Evolutionary conservation across 2,329 filamentous ascomycete species (phyloP).

Genomic region (Neofusicoccum sp.): DNA sequence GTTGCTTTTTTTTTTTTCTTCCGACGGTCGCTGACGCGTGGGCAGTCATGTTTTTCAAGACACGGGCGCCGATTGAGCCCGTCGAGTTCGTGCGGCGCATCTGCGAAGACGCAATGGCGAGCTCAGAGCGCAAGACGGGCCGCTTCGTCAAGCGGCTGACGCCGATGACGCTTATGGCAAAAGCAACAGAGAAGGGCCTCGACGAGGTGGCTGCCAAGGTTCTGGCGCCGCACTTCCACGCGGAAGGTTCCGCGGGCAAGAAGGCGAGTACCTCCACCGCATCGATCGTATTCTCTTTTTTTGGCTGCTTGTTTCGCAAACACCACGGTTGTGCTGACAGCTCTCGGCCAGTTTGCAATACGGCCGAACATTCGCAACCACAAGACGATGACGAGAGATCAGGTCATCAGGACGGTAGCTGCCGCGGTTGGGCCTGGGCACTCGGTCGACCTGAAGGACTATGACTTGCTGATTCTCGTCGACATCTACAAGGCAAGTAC

Average conservation of each 20-base stretch:
- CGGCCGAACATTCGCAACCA: slow-evolving; percentile 77
- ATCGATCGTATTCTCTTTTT: neutral
- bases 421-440: slow-evolving; percentile 66
- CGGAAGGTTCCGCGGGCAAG: slow-evolving; percentile 48
- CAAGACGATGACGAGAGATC: slow-evolving; percentile 66
- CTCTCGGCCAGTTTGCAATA: slow-evolving; percentile 72
- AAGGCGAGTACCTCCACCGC: slow-evolving; percentile 50
- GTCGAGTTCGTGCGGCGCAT: slow-evolving; percentile 62
- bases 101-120: slow-evolving; percentile 58
- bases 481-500: slow-evolving; percentile 75
- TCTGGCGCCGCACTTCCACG: slow-evolving; percentile 66
- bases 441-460: slow-evolving; percentile 75
- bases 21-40: slow-evolving; percentile 34
- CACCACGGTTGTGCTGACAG: slow-evolving; percentile 5
- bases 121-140: slow-evolving; percentile 55
- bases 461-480: slow-evolving; percentile 77
- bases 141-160: slow-evolving; percentile 64
- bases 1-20: slow-evolving; percentile 7
- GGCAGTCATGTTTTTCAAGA: slow-evolving; percentile 62
- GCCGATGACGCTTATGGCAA: slow-evolving; percentile 62
- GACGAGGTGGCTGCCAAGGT: slow-evolving; percentile 66
- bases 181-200: slow-evolving; percentile 70
- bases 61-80: slow-evolving; percentile 59
- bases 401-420: slow-evolving; percentile 72
- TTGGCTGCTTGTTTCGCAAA: neutral